Conservation (phyloP, 345 rosid species). For the rapeseed (Brassica napus) region DNA sequence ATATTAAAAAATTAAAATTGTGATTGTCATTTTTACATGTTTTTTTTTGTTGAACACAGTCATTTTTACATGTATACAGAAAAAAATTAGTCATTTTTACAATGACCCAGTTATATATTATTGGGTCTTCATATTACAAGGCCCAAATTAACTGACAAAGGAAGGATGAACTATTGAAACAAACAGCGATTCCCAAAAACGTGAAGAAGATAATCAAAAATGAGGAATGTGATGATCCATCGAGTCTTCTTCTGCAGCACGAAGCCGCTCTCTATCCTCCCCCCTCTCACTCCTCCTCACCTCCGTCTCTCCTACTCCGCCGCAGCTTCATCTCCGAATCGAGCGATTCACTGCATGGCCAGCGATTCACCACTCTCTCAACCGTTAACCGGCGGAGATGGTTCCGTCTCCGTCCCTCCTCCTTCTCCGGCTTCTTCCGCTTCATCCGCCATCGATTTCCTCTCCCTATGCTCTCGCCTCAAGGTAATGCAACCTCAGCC, state of each 20-base stretch:
- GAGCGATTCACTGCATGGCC: constrained; percentile 49
- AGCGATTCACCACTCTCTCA: constrained; percentile 47
- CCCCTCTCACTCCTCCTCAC: constrained; percentile 47
- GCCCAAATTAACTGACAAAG: constrained; percentile 35
- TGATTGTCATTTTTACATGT: too few species aligned
- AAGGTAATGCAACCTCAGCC: constrained; percentile 49
- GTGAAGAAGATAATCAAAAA: not conserved
- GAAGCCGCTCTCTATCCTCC: constrained; percentile 47
- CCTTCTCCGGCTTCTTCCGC: constrained; percentile 46
- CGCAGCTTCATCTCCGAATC: constrained; percentile 30
- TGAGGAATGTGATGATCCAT: constrained; percentile 43
- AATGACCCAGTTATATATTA: constrained; percentile 3
- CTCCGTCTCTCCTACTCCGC: constrained; percentile 40
- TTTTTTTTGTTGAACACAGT: too few species aligned
- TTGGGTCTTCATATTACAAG: constrained; percentile 13
- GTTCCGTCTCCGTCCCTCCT: constrained; percentile 27
- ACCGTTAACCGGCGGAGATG: constrained; percentile 34
- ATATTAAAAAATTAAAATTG: too few species aligned
- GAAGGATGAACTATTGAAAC: not conserved
- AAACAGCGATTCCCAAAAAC: constrained; percentile 8
- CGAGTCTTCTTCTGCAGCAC: constrained; percentile 38
- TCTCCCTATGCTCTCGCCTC: constrained; percentile 83
- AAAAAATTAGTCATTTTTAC: not conserved
- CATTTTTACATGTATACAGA: too few species aligned
- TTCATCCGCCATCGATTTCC: constrained; percentile 81